Evolutionary conservation across 2,329 filamentous ascomycete genomes (phyloP).

Genomic region (Penicillium crustosum): DNA sequence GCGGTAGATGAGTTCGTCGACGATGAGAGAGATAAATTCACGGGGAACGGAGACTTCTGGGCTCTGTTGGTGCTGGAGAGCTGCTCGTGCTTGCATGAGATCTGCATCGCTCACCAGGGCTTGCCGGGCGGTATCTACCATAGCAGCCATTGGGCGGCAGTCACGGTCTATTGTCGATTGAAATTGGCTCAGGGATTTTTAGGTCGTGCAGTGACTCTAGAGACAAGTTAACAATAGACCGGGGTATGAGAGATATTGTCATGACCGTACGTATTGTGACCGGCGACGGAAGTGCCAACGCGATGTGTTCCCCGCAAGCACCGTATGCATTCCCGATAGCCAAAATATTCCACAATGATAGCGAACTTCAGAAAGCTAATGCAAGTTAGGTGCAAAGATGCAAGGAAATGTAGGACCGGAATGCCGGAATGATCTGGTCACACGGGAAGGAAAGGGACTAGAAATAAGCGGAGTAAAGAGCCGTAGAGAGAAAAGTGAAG

Average conservation of each 20-base stretch:
- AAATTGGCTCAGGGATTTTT: not conserved
- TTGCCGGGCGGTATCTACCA: slow-evolving; percentile 18
- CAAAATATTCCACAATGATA: not conserved
- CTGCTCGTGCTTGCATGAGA: slow-evolving; percentile 25
- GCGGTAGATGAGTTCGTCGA: slow-evolving; percentile 26
- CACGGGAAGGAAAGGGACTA: not conserved
- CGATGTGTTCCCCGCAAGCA: not conserved
- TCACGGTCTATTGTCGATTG: not conserved
- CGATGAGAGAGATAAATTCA: slow-evolving; percentile 26
- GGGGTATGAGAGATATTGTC: too few species aligned
- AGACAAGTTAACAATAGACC: not conserved
- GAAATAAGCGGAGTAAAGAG: not conserved
- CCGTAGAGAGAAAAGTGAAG: not conserved
- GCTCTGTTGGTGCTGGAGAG: slow-evolving; percentile 25
- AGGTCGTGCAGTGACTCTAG: not conserved
- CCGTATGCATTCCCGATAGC: slow-evolving; percentile 4
- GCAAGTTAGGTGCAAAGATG: not conserved
- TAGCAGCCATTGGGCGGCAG: slow-evolving; percentile 13
- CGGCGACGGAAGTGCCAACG: not conserved
- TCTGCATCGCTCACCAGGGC: slow-evolving; percentile 24
- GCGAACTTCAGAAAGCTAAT: not conserved
- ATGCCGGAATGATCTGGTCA: not conserved
- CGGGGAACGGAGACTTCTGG: slow-evolving; percentile 23
- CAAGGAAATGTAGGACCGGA: slow-evolving; percentile 5
- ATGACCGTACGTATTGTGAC: slow-evolving; percentile 1